Evolutionary conservation across 352 stramenopile species (phyloP).

Genomic region (Phytopythium cucurbitacearum): DNA sequence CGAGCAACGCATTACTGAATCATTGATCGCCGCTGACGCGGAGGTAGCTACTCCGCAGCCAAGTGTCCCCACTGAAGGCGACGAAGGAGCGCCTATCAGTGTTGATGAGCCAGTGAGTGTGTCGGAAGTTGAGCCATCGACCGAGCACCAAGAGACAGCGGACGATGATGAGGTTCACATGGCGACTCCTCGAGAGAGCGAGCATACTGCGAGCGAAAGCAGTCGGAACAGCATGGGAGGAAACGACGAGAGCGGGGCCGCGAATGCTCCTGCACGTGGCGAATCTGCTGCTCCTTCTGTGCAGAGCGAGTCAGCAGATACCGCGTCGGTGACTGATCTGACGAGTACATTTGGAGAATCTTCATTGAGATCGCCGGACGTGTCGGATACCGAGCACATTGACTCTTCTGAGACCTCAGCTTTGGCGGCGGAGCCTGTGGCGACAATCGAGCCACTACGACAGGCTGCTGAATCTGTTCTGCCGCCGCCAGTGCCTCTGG

Average conservation of each 20-base stretch:
- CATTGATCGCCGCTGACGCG: constrained; percentile 27
- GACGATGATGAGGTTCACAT: constrained; percentile 11
- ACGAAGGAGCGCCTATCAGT: neutral
- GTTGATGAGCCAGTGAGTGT: constrained; percentile 1
- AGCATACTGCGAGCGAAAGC: constrained; percentile 30
- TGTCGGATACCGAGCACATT: constrained; percentile 34
- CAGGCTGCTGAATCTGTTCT: constrained; percentile 3
- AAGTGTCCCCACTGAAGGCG: constrained; percentile 5
- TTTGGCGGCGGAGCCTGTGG: constrained; percentile 29
- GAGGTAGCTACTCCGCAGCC: constrained; percentile 12
- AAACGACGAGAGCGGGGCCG: constrained; percentile 7
- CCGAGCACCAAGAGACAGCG: neutral
- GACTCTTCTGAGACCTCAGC: too few species aligned
- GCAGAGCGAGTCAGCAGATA: constrained; percentile 36
- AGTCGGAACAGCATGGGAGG: constrained; percentile 10
- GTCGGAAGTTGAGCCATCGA: constrained; percentile 3
- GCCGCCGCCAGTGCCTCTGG: constrained; percentile 29
- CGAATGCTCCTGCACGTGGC: neutral
- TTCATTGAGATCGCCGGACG: constrained; percentile 66
- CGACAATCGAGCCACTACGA: constrained; percentile 6
- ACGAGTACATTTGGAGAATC: constrained; percentile 81
- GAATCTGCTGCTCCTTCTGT: constrained; percentile 9
- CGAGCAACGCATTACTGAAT: constrained; percentile 62
- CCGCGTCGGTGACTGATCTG: constrained; percentile 78
- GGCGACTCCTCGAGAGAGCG: constrained; percentile 22